phyloP scores from a whole-genome alignment of 176 grass and related monocot genomes.

The Leersia perrieri region DNA sequence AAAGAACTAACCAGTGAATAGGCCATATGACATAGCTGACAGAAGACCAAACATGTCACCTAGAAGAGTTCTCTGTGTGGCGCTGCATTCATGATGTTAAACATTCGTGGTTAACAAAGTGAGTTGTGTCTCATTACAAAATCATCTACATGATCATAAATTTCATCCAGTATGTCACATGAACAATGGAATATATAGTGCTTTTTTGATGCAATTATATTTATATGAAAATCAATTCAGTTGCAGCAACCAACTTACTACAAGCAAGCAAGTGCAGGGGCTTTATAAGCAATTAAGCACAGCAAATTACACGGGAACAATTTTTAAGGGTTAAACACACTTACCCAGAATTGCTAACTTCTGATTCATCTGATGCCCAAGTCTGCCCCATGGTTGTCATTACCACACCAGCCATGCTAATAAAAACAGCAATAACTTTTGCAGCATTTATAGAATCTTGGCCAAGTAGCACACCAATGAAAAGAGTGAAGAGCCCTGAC shows the following conservation, averaged over 20 bases:
- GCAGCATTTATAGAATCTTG: slow-evolving; percentile 89
- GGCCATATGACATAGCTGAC: slow-evolving; percentile 79
- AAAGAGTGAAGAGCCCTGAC: slow-evolving; percentile 93
- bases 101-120: neutral
- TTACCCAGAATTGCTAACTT: slow-evolving; percentile 65
- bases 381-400: slow-evolving; percentile 99
- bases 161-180: neutral
- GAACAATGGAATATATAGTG: neutral
- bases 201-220: neutral
- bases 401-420: slow-evolving; percentile 90
- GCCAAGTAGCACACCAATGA: slow-evolving; percentile 80
- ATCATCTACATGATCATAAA: neutral
- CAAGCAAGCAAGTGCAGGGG: neutral
- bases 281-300: neutral
- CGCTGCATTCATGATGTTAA: slow-evolving; percentile 46
- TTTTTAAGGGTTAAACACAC: slow-evolving; percentile 19
- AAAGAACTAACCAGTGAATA: slow-evolving; percentile 74
- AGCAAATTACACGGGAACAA: neutral
- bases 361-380: slow-evolving; percentile 89
- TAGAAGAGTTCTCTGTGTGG: slow-evolving; percentile 68
- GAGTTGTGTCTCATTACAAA: neutral
- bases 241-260: slow-evolving; percentile 15
- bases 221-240: neutral
- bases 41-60: slow-evolving; percentile 95
- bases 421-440: slow-evolving; percentile 81